phyloP scores from a whole-genome alignment of 75 land plant species.

The Sequoia sempervirens region DNA sequence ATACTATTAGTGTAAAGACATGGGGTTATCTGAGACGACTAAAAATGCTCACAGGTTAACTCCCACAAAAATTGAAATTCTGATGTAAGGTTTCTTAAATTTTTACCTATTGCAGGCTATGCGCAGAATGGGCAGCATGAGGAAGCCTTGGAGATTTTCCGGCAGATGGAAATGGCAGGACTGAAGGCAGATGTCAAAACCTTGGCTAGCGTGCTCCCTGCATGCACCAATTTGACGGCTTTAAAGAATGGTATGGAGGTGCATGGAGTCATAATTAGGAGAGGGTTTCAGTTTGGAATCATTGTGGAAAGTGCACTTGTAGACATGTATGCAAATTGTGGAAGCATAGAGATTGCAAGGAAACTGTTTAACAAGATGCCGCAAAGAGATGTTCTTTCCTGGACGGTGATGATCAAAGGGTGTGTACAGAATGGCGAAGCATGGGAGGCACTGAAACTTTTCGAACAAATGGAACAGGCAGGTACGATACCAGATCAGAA shows the following conservation, averaged over 20 bases:
- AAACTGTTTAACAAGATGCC: conserved; percentile 1
- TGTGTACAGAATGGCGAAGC: not conserved
- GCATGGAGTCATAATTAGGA: not conserved
- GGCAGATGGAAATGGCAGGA: not conserved
- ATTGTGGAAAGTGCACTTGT: not conserved
- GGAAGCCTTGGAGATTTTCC: not conserved
- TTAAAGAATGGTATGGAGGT: not conserved
- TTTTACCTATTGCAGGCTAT: not conserved
- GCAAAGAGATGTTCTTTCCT: not conserved
- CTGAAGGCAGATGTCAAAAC: not conserved
- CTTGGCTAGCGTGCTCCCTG: not conserved
- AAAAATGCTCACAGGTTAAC: too few relatives aligned
- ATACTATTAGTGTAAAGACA: too few relatives aligned
- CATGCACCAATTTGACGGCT: not conserved
- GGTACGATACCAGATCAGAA: not conserved
- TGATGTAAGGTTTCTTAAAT: not conserved
- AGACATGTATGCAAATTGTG: not conserved
- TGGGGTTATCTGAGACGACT: too few relatives aligned
- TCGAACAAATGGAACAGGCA: not conserved
- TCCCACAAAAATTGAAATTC: too few relatives aligned
- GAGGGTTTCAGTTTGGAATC: not conserved
- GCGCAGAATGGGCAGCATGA: not conserved
- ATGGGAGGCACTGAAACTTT: not conserved
- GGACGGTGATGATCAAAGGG: conserved; percentile 1
- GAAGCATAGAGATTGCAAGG: not conserved